Conservation (phyloP, 2,329 filamentous ascomycete genomes). For the Diaporthe destruens region DNA sequence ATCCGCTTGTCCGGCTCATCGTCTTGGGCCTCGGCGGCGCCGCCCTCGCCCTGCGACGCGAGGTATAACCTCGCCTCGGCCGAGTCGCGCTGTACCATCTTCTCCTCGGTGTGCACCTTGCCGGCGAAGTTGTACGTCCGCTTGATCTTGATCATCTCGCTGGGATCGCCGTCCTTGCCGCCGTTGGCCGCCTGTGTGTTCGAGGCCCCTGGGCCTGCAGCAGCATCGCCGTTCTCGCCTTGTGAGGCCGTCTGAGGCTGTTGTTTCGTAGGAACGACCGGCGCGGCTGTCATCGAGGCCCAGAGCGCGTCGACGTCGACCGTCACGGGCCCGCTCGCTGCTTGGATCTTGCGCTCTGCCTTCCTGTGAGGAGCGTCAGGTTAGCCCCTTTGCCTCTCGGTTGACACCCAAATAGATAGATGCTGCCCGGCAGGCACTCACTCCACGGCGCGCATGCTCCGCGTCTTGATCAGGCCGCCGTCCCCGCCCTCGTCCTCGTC, state of each 20-base stretch:
- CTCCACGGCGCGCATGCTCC: constrained; percentile 76
- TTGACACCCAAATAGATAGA: no score
- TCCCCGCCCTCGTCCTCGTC: constrained; percentile 63
- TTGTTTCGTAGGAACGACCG: constrained; percentile 48
- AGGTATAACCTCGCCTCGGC: constrained; percentile 76
- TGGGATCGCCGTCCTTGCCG: constrained; percentile 44
- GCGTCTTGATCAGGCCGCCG: constrained; percentile 78
- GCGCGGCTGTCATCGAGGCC: constrained; percentile 71
- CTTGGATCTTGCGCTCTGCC: constrained; percentile 66
- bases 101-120: constrained; percentile 78
- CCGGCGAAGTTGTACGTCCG: constrained; percentile 82
- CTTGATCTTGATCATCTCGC: constrained; percentile 72
- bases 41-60: constrained; percentile 58
- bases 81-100: constrained; percentile 73
- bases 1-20: constrained; percentile 56
- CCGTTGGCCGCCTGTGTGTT: constrained; percentile 37
- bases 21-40: constrained; percentile 45
- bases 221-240: constrained; percentile 39
- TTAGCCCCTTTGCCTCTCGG: constrained; percentile 18
- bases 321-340: constrained; percentile 71
- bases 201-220: constrained; percentile 37
- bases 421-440: constrained; percentile 50
- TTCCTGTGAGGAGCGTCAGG: constrained; percentile 56
- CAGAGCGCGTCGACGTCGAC: constrained; percentile 80
- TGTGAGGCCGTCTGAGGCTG: constrained; percentile 16